Evolutionary conservation across 176 grass and related monocot genomes (phyloP), one percentile per base, ranked within the genome.

Genomic region (Thinopyrum elongatum): DNA sequence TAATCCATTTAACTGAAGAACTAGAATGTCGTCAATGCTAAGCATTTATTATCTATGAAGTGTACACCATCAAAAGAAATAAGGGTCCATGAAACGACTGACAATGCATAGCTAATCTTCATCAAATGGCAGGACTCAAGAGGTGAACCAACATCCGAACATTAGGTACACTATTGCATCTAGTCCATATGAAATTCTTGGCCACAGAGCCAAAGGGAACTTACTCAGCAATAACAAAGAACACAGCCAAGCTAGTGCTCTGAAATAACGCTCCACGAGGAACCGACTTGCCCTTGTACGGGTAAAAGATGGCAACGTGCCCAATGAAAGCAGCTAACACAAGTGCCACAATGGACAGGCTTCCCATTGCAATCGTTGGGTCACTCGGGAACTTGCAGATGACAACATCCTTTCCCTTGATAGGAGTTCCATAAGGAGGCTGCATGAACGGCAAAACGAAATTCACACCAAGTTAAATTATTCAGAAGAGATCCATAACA

Each of bases 381-480:
- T 98, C 95, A 80, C 70, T 90, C 14, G 91, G 93, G 78, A 83
- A 98, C 73, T 89, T 92, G 87, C 95, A 98, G 64, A 93, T 87
- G 36, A 95, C 83, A 42, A 88, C 86, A 80, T 82, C 89, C 60
- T 89, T 89, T 72, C 85, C 93, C 39, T 55, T 29, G 42, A 92
- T 77, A 77, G 89, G 85, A 83, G 91, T 95, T 64, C 95, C 95
- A 8, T 22, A 77, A 65, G 93, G 42, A 44, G 93, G 93, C 95
- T 98, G 86, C 63, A 87, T 76, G 6, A 83, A 83, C 12, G 17
- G 31, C 7, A 58, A 60, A 31, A 57, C 1, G 57, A 71, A 67
- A 25, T 38, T 35, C 10, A 30, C 42, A 76, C 44, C 1, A 44
- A 30, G 33, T 77, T 64, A 65, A 11, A 17, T 5, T 47, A 36